Evolutionary conservation across 106 monocot species (phyloP).

Genomic region (Platanthera guangdongensis): DNA sequence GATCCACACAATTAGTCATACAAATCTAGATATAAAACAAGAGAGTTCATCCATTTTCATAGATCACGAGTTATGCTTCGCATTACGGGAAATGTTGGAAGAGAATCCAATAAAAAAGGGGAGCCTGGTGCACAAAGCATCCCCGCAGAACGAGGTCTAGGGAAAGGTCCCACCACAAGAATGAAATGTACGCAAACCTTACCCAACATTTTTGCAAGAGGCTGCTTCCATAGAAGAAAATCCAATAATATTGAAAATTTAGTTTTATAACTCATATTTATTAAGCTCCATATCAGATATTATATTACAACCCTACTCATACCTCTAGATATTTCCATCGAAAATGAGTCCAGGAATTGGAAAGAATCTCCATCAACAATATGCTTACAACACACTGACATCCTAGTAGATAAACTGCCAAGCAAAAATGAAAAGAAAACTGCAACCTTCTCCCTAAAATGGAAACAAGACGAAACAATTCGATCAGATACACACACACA

Average conservation of each 20-base stretch:
- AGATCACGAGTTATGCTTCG: neutral
- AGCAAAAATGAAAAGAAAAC: slow-evolving; percentile 54
- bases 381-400: slow-evolving; percentile 12
- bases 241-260: neutral
- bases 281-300: neutral
- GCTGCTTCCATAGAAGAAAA: neutral
- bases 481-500: neutral
- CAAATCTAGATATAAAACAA: neutral
- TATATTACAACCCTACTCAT: neutral
- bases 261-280: neutral
- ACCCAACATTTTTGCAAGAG: too few species aligned
- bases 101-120: neutral
- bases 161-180: too few species aligned
- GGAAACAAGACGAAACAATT: neutral
- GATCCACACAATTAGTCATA: neutral
- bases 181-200: too few species aligned
- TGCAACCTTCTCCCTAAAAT: slow-evolving; percentile 56
- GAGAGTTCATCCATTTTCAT: neutral
- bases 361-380: slow-evolving; percentile 13
- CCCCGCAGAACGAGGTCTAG: too few species aligned
- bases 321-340: slow-evolving; percentile 40
- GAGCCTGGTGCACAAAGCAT: too few species aligned
- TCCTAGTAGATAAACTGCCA: slow-evolving; percentile 16
- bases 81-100: neutral
- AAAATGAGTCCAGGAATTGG: slow-evolving; percentile 14